Conservation (phyloP, 2,329 filamentous ascomycete genomes). For the Ophiosphaerella herpotricha region DNA sequence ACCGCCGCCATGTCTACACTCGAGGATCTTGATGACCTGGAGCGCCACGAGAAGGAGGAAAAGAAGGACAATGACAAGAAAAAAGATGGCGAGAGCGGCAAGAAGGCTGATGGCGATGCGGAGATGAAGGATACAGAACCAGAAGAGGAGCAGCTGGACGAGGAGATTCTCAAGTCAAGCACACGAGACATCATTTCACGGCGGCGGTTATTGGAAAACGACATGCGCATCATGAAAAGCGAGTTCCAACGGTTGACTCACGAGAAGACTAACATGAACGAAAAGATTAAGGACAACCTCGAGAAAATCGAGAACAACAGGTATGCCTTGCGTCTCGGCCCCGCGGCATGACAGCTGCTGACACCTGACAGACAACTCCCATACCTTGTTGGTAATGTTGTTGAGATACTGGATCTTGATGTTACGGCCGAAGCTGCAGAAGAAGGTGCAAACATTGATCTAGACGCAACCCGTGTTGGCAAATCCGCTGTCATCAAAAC, state of each 20-base stretch:
- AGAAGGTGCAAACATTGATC: constrained; percentile 97
- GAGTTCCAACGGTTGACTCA: constrained; percentile 92
- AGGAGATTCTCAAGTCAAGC: constrained; percentile 89
- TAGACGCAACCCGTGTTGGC: constrained; percentile 93
- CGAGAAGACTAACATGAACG: constrained; percentile 93
- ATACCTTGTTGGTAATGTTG: constrained; percentile 97
- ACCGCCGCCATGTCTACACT: constrained; percentile 75
- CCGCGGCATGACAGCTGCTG: constrained; percentile 4
- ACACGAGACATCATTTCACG: constrained; percentile 94
- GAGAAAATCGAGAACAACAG: constrained; percentile 99
- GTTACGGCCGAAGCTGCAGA: constrained; percentile 94
- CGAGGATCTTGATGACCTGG: constrained; percentile 88
- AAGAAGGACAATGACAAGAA: constrained; percentile 62
- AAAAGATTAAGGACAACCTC: constrained; percentile 98
- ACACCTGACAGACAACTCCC: constrained; percentile 76
- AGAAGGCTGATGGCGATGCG: constrained; percentile 72
- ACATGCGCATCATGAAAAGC: constrained; percentile 98
- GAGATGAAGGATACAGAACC: constrained; percentile 85
- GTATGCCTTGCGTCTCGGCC: constrained; percentile 54
- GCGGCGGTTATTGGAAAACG: constrained; percentile 91
- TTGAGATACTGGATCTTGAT: constrained; percentile 94
- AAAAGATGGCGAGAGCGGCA: constrained; percentile 59
- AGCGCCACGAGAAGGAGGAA: constrained; percentile 76
- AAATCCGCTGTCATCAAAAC: constrained; percentile 99
- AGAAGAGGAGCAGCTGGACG: constrained; percentile 77